Percentiles rank a stretch among this genome's conserved stretches.
Evolutionary conservation across 129 eudicot genomes (phyloP).

Genomic region (Calendula officinalis): DNA sequence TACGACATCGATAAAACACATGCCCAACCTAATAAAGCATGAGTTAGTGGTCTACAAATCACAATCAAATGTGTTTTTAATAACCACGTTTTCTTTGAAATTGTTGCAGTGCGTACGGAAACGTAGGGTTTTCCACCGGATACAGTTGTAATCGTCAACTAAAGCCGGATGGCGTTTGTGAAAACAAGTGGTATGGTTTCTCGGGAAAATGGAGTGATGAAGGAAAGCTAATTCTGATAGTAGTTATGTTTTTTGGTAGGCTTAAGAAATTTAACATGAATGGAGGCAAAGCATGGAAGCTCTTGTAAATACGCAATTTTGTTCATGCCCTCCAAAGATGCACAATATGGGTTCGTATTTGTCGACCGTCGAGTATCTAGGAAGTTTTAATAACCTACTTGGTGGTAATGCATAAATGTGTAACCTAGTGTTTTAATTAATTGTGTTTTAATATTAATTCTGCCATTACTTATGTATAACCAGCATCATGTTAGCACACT

Average conservation of each 20-base stretch:
- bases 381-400: too few species aligned
- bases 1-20: not conserved
- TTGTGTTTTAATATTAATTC: too few species aligned
- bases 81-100: not conserved
- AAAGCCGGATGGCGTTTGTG: conserved; percentile 32
- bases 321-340: not conserved
- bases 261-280: conserved; percentile 59
- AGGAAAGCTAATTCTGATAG: conserved; percentile 54
- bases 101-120: conserved; percentile 65
- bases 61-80: too few species aligned
- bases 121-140: conserved; percentile 72
- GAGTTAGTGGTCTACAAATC: too few species aligned
- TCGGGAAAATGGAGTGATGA: conserved; percentile 62
- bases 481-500: too few species aligned
- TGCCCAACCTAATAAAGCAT: too few species aligned
- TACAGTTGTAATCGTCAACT: conserved; percentile 54
- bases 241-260: conserved; percentile 74
- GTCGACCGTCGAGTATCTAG: too few species aligned
- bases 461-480: too few species aligned
- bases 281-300: conserved; percentile 78
- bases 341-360: too few species aligned
- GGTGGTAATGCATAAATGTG: too few species aligned
- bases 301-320: conserved; percentile 23
- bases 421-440: too few species aligned
- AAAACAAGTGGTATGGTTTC: conserved; percentile 64